These are phyloP conservation scores for Colletotrichum ledebouriae DNA, from an alignment of 2,329 filamentous ascomycete species.

Conservation along the genomic window DNA sequence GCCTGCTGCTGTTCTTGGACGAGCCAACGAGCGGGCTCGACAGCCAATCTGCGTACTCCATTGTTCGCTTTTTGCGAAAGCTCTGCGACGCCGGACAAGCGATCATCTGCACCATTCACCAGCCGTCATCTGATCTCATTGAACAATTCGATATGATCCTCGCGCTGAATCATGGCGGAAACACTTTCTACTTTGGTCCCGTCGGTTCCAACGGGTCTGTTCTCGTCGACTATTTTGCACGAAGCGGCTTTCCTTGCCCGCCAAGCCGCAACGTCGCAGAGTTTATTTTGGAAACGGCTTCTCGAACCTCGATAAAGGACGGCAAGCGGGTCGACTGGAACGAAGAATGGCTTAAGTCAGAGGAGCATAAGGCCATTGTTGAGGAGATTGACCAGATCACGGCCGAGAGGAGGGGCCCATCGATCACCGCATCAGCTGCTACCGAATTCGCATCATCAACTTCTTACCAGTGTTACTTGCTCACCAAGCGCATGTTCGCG, in stretches of 20 bases:
- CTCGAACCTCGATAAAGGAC: constrained; percentile 52
- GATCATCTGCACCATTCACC: constrained; percentile 75
- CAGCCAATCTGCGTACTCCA: constrained; percentile 52
- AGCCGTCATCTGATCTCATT: constrained; percentile 70
- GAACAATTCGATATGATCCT: constrained; percentile 82
- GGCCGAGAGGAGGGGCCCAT: constrained; percentile 50
- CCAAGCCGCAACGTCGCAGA: constrained; percentile 65
- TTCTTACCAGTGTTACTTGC: constrained; percentile 71
- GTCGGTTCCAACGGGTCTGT: constrained; percentile 76
- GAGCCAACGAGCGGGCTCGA: constrained; percentile 70
- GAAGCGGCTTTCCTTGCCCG: constrained; percentile 75
- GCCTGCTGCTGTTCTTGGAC: constrained; percentile 76
- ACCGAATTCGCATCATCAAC: constrained; percentile 77
- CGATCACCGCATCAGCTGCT: constrained; percentile 44
- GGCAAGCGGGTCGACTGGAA: constrained; percentile 74
- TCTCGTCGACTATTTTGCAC: constrained; percentile 69
- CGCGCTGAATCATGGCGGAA: constrained; percentile 76
- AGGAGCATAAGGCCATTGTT: constrained; percentile 69
- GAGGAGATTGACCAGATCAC: constrained; percentile 76
- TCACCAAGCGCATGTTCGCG: constrained; percentile 78
- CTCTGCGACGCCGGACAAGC: constrained; percentile 73
- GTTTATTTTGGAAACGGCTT: constrained; percentile 62
- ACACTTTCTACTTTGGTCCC: constrained; percentile 80
- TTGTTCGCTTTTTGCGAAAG: constrained; percentile 58
- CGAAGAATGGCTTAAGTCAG: constrained; percentile 78